Percentiles rank a stretch among this genome's conserved stretches.
These are phyloP conservation scores for Erigeron canadensis DNA, from an alignment of 129 eudicot species.

Conservation along the genomic window DNA sequence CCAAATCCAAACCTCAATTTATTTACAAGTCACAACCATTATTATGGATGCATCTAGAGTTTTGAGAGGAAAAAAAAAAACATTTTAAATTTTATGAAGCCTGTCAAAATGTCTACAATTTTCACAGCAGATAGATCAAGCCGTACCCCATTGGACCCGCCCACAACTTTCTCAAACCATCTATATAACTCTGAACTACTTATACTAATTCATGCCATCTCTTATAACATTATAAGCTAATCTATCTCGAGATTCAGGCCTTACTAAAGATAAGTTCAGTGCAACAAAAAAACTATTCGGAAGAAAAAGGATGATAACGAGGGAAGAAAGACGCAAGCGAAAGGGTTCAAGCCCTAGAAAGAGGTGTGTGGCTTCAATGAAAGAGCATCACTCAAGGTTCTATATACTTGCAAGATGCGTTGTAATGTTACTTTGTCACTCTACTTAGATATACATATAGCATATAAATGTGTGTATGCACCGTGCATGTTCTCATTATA, in stretches of 20 bases:
- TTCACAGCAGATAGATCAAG: slow-evolving; percentile 9
- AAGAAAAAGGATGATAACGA: background rate
- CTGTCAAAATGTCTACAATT: background rate
- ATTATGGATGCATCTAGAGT: background rate
- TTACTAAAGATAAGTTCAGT: background rate
- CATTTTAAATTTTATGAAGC: background rate
- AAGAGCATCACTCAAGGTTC: slow-evolving; percentile 38
- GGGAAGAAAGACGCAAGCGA: background rate
- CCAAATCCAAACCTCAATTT: background rate
- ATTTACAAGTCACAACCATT: background rate
- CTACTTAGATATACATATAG: background rate
- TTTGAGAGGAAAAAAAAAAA: background rate
- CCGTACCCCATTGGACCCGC: slow-evolving; percentile 11
- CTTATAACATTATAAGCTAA: background rate
- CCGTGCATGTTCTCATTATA: background rate
- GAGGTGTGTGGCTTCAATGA: slow-evolving; percentile 23
- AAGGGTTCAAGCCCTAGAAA: slow-evolving; percentile 3
- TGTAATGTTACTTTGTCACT: slow-evolving; percentile 31
- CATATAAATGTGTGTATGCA: background rate
- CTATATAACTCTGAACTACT: slow-evolving; percentile 22
- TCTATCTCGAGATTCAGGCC: background rate
- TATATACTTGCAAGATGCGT: slow-evolving; percentile 38
- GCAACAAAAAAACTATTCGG: background rate
- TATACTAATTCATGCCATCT: background rate
- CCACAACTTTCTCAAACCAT: slow-evolving; percentile 17